phyloP scores from a whole-genome alignment of 768 basidiomycete species.

The Leccinum truebloodii region DNA sequence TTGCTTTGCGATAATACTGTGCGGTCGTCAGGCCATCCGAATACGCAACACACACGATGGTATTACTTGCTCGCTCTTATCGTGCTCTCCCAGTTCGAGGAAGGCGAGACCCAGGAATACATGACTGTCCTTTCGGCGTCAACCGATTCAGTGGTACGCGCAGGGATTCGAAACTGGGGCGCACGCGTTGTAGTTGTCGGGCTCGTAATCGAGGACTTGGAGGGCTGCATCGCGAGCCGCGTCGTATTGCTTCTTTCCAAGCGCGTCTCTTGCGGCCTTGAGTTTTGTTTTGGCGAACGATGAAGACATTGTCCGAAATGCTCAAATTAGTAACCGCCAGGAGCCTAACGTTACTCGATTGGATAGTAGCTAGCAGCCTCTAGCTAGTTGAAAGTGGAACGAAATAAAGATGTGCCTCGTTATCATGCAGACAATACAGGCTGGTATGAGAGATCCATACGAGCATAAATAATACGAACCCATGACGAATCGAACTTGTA shows the following conservation, averaged over 20 bases:
- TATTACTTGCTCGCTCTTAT: constrained; percentile 85
- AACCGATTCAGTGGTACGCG: background rate
- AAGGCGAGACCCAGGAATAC: constrained; percentile 84
- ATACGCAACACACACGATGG: constrained; percentile 5
- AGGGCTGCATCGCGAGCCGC: constrained; percentile 66
- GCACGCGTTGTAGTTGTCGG: constrained; percentile 86
- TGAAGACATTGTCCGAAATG: constrained; percentile 28
- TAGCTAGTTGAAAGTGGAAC: too few relatives aligned
- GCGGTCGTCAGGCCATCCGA: constrained; percentile 19
- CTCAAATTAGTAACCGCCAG: background rate
- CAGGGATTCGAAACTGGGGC: constrained; percentile 29
- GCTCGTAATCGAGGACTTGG: constrained; percentile 71
- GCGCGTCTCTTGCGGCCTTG: constrained; percentile 74
- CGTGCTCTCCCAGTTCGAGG: constrained; percentile 68
- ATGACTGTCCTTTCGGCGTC: constrained; percentile 48
- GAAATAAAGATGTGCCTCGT: too few relatives aligned
- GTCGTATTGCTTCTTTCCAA: constrained; percentile 73
- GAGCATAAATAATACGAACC: constrained; percentile 1
- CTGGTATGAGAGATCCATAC: background rate
- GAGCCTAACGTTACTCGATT: too few relatives aligned
- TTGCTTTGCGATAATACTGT: constrained; percentile 81
- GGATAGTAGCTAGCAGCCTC: too few relatives aligned
- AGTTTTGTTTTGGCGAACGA: constrained; percentile 67
- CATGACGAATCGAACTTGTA: background rate
- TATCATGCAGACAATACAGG: too few relatives aligned